A percentile compares a stretch with the other conserved stretches of the same genome.
phyloP scores from a whole-genome alignment of 208 protist genomes.

The Leishmania mexicana region DNA sequence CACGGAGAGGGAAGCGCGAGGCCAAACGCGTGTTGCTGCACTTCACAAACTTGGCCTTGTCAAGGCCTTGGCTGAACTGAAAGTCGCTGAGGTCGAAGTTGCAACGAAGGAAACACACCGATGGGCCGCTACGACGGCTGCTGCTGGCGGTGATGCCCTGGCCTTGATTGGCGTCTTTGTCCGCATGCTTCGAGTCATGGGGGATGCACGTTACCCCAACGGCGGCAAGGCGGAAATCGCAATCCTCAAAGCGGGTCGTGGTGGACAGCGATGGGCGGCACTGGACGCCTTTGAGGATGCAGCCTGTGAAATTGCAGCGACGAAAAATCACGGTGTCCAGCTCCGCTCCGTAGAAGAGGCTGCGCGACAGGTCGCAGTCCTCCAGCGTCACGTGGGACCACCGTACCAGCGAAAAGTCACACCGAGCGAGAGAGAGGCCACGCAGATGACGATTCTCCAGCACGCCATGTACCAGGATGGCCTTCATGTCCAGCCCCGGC shows the following conservation, averaged over 20 bases:
- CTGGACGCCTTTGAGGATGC: slow-evolving; percentile 44
- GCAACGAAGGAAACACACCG: slow-evolving; percentile 50
- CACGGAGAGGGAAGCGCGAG: slow-evolving; percentile 48
- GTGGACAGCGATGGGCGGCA: slow-evolving; percentile 7
- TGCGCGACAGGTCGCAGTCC: slow-evolving; percentile 59
- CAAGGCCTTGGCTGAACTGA: slow-evolving; percentile 42
- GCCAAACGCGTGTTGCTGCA: slow-evolving; percentile 64
- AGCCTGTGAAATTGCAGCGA: slow-evolving; percentile 62
- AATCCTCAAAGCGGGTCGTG: slow-evolving; percentile 50
- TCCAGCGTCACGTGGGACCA: slow-evolving; percentile 42
- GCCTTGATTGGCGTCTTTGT: neutral
- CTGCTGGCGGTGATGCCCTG: neutral
- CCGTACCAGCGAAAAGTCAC: slow-evolving; percentile 58
- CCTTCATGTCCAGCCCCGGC: slow-evolving; percentile 67
- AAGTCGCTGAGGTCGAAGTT: slow-evolving; percentile 79
- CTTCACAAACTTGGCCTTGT: slow-evolving; percentile 31
- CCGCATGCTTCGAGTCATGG: neutral
- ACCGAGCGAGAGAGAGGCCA: slow-evolving; percentile 41
- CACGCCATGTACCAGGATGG: slow-evolving; percentile 42
- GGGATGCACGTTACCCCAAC: slow-evolving; percentile 33
- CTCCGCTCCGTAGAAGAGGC: slow-evolving; percentile 52
- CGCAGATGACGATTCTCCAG: slow-evolving; percentile 36
- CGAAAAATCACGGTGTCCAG: slow-evolving; percentile 49
- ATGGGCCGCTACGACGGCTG: neutral
- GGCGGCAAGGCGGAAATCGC: slow-evolving; percentile 55